Evolutionary conservation across 31 red algal genomes (phyloP), one percentile per base, ranked within the genome.

Genomic region (Odonthalia washingtoniensis): DNA sequence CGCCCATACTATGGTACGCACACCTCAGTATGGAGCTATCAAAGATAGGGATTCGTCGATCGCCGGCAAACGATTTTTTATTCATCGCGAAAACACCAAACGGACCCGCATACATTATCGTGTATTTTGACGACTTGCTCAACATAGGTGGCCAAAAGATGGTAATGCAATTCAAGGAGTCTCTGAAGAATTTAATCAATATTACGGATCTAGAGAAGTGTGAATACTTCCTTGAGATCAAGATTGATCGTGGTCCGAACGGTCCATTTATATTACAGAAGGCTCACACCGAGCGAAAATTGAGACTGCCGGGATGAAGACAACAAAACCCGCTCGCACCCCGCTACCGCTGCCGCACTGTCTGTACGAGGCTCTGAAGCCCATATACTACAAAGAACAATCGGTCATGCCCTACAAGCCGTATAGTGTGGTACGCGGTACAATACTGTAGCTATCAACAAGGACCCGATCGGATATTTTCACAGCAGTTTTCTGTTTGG

Each of bases 1-100:
- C 87, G 16, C 67, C 87, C n/a, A 90, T 74, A 31, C 78, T 90
- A 1, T 82, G 87, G 87, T 90, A 81, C 65, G 33, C 52, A 36
- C 57, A 82, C 4, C 70, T 90, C 12, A 63, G 46, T 14, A 24
- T 17, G 1, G 64, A 61, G 5, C 27, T 89, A 5, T 38, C 38
- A 9, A 75, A 61, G 24, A 64, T 80, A 46, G 86, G 60, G 4
- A 43, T 89, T 30, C 18, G 70, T 5, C 2, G 36, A 26, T 74
- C 70, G 36, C 2, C 24, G 4, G 4, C 4, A 4, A 43, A 16
- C 36, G 70, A 43, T 43, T 74, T 39, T 16, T 36, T 74, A 4
- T 40, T 74, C 36, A 74, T 74, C 14, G 40, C 24, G 3, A 40
- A 38, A 74, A 3, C 4, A 26, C 26, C 26, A 5, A 26, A 3